Evolutionary conservation across 2,329 filamentous ascomycete genomes (phyloP), one percentile per base, ranked within the genome.

Genomic region (Chrysosporium keratinophilum): DNA sequence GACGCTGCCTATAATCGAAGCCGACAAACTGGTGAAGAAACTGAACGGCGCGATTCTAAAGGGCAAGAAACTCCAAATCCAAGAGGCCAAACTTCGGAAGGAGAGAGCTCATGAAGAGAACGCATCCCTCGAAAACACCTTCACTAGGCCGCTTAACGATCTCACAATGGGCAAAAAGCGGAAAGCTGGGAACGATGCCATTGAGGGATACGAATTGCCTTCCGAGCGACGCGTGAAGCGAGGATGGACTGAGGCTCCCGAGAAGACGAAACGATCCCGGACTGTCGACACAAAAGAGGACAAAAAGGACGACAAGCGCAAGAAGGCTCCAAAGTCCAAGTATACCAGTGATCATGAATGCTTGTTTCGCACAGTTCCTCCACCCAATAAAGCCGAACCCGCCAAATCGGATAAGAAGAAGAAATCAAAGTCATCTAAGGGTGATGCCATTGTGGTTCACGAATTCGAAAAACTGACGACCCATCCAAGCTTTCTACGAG

Each of bases 21-120:
- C 91, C 9, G 85, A 91, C n/a, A 95, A 89, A 69, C 71, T 97
- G 52, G 88, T 84, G 73, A 91, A 85, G 72, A 97, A 93, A 73
- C 78, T 97, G 48, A 87, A 95, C 74, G 91, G 91, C 33, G 80
- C 85, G 1, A 85, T 87, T 20, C 72, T 98, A 54, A 93, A 85
- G 66, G 93, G 93, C 7, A 77, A 78, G 56, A 97, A 95, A 70
- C 81, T 97, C 62, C 82, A 82, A 56, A 80, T 98, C 56, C 88
- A 96, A 62, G 82, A 84, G 59, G 93, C 93, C 5, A 81, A 82
- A 47, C 82, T 12, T 63, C 62, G 1, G 64, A 62, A 10, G 65
- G 67, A 35, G 59, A 17, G 52, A 10, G 63, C 5, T 23, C 23
- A 19, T 28, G 43, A 48, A 35, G 52, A 43, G 15, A 28, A 41